Conservation (phyloP, 345 rosid species). For the Acer saccharum region DNA sequence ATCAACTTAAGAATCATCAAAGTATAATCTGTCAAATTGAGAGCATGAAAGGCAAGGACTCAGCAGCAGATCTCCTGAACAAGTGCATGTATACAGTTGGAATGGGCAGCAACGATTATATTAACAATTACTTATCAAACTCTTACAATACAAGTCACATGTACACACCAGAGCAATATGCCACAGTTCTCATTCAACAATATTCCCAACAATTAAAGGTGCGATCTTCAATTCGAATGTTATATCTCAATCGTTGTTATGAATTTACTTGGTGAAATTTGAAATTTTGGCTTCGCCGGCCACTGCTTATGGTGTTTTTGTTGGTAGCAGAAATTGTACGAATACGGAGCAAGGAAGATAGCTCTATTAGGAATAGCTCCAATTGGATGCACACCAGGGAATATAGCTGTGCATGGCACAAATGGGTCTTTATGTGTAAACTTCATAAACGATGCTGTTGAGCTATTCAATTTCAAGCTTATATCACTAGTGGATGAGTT, state of each 20-base stretch:
- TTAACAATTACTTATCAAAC: slow-evolving; percentile 35
- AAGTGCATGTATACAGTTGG: slow-evolving; percentile 36
- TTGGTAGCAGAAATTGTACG: slow-evolving; percentile 25
- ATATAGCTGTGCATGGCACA: slow-evolving; percentile 21
- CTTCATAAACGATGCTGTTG: slow-evolving; percentile 18
- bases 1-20: slow-evolving; percentile 20
- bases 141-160: slow-evolving; percentile 20
- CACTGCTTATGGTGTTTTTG: not conserved
- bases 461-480: slow-evolving; percentile 27
- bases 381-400: slow-evolving; percentile 31
- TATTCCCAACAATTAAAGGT: slow-evolving; percentile 34
- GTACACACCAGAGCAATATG: slow-evolving; percentile 25
- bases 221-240: not conserved
- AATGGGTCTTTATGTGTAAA: slow-evolving; percentile 26
- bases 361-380: slow-evolving; percentile 36
- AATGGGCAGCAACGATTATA: slow-evolving; percentile 43
- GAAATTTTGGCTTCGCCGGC: no score
- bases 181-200: slow-evolving; percentile 20
- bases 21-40: not conserved
- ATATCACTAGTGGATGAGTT: slow-evolving; percentile 26
- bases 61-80: slow-evolving; percentile 21
- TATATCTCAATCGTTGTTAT: not conserved
- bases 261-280: no score
- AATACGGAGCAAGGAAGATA: slow-evolving; percentile 38
- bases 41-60: not conserved